These are phyloP conservation scores for Stylosanthes scabra DNA, from an alignment of 331 rosid genomes.

Conservation along the genomic window DNA sequence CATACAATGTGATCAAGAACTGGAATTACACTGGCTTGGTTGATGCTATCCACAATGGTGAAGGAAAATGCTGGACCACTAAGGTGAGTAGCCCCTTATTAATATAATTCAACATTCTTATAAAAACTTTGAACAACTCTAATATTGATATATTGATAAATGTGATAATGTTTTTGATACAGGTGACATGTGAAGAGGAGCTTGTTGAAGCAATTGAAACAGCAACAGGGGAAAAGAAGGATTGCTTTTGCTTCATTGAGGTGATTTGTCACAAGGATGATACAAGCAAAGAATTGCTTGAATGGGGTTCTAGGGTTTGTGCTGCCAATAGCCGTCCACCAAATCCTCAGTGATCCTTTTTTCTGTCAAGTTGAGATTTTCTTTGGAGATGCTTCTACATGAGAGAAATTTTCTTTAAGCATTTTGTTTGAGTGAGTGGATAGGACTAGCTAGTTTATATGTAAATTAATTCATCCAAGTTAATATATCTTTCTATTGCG, in stretches of 20 bases:
- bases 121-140: not conserved
- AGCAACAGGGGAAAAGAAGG: constrained; percentile 49
- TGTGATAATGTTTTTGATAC: not conserved
- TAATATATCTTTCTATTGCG: not conserved
- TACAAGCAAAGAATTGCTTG: constrained; percentile 66
- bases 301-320: constrained; percentile 53
- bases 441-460: not conserved
- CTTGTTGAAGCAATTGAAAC: constrained; percentile 51
- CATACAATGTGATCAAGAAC: constrained; percentile 72
- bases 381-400: constrained; percentile 5
- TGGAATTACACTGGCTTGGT: constrained; percentile 65
- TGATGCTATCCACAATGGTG: constrained; percentile 68
- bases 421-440: not conserved
- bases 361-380: constrained; percentile 9
- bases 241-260: constrained; percentile 61
- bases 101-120: not conserved
- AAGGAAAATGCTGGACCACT: constrained; percentile 78
- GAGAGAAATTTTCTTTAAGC: not conserved
- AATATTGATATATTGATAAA: not conserved
- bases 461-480: not conserved
- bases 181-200: constrained; percentile 67
- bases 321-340: constrained; percentile 52
- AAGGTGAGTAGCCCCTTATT: constrained; percentile 50
- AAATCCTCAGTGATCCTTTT: constrained; percentile 40
- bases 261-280: constrained; percentile 64